phyloP scores from a whole-genome alignment of 345 rosid genomes.

The Heritiera littoralis region DNA sequence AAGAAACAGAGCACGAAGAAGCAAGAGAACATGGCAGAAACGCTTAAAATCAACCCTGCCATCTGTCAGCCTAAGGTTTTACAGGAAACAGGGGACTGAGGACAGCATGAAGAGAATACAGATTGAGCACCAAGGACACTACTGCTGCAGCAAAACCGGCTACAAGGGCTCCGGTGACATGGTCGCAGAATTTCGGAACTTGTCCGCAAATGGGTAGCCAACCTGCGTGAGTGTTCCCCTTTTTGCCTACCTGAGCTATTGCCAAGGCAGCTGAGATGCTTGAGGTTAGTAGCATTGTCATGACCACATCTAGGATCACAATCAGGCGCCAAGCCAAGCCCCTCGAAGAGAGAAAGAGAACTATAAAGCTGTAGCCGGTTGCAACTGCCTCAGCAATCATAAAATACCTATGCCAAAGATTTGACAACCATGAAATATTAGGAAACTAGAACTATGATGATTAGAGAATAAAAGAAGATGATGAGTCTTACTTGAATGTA shows the following conservation, averaged over 20 bases:
- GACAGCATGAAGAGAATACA: constrained; percentile 37
- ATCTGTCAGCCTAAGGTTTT: constrained; percentile 23
- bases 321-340: constrained; percentile 31
- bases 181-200: constrained; percentile 52
- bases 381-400: constrained; percentile 57
- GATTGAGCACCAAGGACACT: constrained; percentile 37
- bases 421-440: background rate
- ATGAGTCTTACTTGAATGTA: constrained; percentile 44
- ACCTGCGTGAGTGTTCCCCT: constrained; percentile 59
- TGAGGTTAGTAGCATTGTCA: constrained; percentile 40
- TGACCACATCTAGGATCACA: constrained; percentile 48
- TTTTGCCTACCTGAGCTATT: constrained; percentile 56
- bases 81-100: constrained; percentile 38
- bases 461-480: no score
- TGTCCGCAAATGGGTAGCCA: constrained; percentile 62
- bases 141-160: constrained; percentile 44
- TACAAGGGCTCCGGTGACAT: constrained; percentile 39
- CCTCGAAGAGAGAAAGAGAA: constrained; percentile 33
- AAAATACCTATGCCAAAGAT: constrained; percentile 40
- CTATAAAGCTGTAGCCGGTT: constrained; percentile 36
- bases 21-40: background rate
- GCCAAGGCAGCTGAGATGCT: constrained; percentile 62
- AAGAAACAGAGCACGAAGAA: background rate
- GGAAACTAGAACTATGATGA: no score
- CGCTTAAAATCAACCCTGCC: background rate